Conservation (phyloP, 2,329 filamentous ascomycete genomes). For the Fusarium pininemorale region DNA sequence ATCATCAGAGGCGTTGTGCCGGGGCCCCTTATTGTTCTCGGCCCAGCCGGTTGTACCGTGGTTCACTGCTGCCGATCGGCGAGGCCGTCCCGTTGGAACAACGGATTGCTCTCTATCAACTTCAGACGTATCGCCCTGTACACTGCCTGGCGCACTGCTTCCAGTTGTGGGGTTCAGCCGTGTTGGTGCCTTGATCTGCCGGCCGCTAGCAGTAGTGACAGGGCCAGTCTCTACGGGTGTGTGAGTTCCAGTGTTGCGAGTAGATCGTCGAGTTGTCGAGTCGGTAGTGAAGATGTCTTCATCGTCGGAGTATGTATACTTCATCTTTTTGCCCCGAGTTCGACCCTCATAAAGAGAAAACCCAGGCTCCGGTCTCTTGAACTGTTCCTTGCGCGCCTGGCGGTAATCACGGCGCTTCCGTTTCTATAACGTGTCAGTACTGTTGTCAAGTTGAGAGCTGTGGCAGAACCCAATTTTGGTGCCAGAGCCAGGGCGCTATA, state of each 20-base stretch:
- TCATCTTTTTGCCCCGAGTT: constrained; percentile 93
- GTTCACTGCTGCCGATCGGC: constrained; percentile 60
- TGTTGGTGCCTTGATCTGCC: constrained; percentile 78
- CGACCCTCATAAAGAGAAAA: constrained; percentile 96
- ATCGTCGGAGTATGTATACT: constrained; percentile 95
- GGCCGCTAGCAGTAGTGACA: constrained; percentile 82
- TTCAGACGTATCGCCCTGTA: constrained; percentile 56
- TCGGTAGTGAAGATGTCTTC: constrained; percentile 77
- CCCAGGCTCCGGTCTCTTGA: constrained; percentile 85
- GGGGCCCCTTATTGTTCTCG: constrained; percentile 46
- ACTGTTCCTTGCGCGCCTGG: constrained; percentile 83
- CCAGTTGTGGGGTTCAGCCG: constrained; percentile 71
- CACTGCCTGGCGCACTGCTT: constrained; percentile 57
- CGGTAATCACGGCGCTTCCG: constrained; percentile 93
- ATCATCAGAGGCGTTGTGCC: constrained; percentile 58
- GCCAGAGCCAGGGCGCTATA: background rate
- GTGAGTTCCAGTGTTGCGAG: constrained; percentile 76
- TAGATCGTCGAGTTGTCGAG: constrained; percentile 72
- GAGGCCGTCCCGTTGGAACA: constrained; percentile 59
- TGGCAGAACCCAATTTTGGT: background rate
- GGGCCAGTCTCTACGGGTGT: constrained; percentile 75
- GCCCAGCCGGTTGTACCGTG: constrained; percentile 61
- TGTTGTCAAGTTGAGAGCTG: background rate
- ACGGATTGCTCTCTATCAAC: constrained; percentile 52
- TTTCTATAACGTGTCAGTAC: constrained; percentile 68